Base-by-base conservation (phyloP, 805 yeast genomes). In the Hanseniaspora nectarophila region DNA sequence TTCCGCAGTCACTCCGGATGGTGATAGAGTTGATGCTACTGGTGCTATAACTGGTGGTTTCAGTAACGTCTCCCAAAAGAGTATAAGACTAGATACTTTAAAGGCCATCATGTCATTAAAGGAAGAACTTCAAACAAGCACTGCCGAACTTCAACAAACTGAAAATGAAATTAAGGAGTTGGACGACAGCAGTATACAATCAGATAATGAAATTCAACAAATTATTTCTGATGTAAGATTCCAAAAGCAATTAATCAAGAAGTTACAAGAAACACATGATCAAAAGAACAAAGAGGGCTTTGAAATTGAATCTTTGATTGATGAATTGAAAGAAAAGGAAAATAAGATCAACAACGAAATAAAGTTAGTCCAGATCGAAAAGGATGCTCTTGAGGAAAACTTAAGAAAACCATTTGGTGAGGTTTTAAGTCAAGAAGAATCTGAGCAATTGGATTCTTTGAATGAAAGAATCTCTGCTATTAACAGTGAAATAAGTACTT, bases 41-140 rank as follows among this genome's bases (percentile, higher is more conserved):
- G 98, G 98, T 65, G 84, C 83, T 1, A 65, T 92, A 43, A 80
- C 86, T 23, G 97, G 97, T 66, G 97, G 97, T 45, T 86, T 75
- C 60, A 75, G 85, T 58, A 92, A 85, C 59, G 59, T 58, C 21
- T 20, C 32, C 21, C 75, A 73, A 58, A 76, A 76, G 54, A 71
- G 69, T 49, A 81, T 87, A 0, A 73, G 94, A 58, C 66, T 89
- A 45, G 95, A 87, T 58, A 76, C 82, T 2, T 70, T 86, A 59
- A 78, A 78, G 51, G 62, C 68, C n/a, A 29, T 42, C 23, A 29
- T 8, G 16, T 2, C 24, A 3, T 62, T 71, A 6, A 71, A 70
- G 32, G 62, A 58, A 5, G 69, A 72, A 18, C 62, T 81, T 28
- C 61, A 63, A 5, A 64, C 65, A 7, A 59, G 79, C 33, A 86